Conservation (phyloP, 176 grass and related monocot genomes). For the Triticum urartu region DNA sequence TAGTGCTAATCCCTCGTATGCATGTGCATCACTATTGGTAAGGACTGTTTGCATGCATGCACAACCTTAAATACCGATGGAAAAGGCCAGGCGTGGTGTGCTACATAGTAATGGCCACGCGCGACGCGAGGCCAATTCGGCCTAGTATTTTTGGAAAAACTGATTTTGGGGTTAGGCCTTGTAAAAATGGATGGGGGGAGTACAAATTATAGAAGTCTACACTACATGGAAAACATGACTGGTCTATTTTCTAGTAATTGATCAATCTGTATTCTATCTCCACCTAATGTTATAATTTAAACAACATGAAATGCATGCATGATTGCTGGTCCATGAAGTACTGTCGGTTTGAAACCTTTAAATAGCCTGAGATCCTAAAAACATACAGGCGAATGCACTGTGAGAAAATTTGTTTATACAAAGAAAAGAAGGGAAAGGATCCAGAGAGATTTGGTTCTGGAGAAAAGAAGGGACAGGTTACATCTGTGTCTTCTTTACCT, state of each 20-base stretch:
- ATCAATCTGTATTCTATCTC: slow-evolving; percentile 3
- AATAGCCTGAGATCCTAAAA: slow-evolving; percentile 9
- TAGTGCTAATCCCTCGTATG: too few relatives aligned
- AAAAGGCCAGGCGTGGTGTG: too few relatives aligned
- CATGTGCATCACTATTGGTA: too few relatives aligned
- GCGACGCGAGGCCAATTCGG: too few relatives aligned
- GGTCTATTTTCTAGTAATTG: slow-evolving; percentile 14
- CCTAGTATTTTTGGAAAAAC: too few relatives aligned
- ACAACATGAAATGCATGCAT: slow-evolving; percentile 15
- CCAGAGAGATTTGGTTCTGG: background rate
- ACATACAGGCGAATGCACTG: background rate
- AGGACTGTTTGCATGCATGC: too few relatives aligned
- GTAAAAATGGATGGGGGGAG: too few relatives aligned
- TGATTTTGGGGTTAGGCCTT: too few relatives aligned
- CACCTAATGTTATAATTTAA: slow-evolving; percentile 12
- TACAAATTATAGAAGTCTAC: background rate
- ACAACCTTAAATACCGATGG: too few relatives aligned
- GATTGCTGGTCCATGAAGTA: background rate
- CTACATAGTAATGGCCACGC: too few relatives aligned
- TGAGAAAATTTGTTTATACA: background rate
- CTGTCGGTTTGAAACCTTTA: background rate
- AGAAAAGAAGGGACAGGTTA: background rate
- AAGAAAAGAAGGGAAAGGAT: slow-evolving; percentile 19
- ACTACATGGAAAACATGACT: background rate
- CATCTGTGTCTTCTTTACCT: slow-evolving; percentile 55